Conservation (phyloP, 2,329 filamentous ascomycete genomes). For the Aspergillus puulaauensis region DNA sequence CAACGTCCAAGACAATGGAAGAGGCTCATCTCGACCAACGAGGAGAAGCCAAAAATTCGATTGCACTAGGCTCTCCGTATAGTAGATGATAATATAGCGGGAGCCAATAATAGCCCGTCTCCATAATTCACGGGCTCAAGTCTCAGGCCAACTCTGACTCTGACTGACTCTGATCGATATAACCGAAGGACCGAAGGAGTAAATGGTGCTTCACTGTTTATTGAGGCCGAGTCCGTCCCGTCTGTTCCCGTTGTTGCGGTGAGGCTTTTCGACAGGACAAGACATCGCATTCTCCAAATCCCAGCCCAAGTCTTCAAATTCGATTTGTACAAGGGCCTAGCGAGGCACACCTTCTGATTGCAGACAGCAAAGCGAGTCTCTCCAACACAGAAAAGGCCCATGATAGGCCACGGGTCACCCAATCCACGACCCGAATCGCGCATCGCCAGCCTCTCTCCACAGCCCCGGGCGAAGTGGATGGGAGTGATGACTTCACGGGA, state of each 20-base stretch:
- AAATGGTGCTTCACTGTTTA: not conserved
- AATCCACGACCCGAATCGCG: not conserved
- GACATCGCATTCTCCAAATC: too few relatives aligned
- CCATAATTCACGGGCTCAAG: too few relatives aligned
- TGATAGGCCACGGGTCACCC: not conserved
- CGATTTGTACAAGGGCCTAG: not conserved
- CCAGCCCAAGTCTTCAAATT: not conserved
- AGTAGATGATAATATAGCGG: too few relatives aligned
- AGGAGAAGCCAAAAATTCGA: too few relatives aligned
- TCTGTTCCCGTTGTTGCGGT: not conserved
- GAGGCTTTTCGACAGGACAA: not conserved
- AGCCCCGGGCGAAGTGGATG: not conserved
- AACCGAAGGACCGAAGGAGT: not conserved
- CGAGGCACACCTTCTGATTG: not conserved
- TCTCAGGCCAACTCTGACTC: too few relatives aligned
- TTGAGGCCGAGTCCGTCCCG: not conserved
- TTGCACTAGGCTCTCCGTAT: too few relatives aligned
- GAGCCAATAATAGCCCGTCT: too few relatives aligned
- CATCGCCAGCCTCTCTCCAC: not conserved
- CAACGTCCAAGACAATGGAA: too few relatives aligned
- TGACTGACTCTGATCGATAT: too few relatives aligned
- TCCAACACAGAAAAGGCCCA: too few relatives aligned
- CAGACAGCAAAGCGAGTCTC: not conserved
- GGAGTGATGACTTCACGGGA: too few relatives aligned
- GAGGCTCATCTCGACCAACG: too few relatives aligned